A percentile compares a stretch with the other conserved stretches of the same genome.
These are phyloP conservation scores for Globisporangium megalacanthum DNA, from an alignment of 352 stramenopile species.

Conservation along the genomic window DNA sequence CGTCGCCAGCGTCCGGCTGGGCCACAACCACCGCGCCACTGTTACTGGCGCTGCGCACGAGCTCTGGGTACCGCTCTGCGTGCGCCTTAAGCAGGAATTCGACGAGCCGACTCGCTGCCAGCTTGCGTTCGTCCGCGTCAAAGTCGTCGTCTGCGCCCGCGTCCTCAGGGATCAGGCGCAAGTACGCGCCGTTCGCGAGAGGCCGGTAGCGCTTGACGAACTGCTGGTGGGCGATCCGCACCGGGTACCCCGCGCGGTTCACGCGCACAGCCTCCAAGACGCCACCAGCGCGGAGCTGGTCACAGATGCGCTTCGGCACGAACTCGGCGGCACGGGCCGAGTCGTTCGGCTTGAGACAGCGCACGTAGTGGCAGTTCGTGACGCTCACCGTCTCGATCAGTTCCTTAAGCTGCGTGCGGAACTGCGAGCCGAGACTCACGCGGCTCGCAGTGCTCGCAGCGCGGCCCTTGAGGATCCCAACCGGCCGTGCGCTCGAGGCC, in stretches of 20 bases:
- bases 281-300: constrained; percentile 97
- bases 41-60: constrained; percentile 23
- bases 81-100: constrained; percentile 71
- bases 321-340: constrained; percentile 83
- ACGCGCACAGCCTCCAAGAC: constrained; percentile 98
- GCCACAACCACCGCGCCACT: too few relatives aligned
- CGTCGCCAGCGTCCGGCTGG: constrained; percentile 33
- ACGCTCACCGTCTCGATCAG: constrained; percentile 93
- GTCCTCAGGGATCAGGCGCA: constrained; percentile 56
- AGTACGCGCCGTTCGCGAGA: constrained; percentile 58
- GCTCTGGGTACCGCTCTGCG: constrained; percentile 55
- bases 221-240: constrained; percentile 92
- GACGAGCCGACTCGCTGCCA: constrained; percentile 46
- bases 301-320: constrained; percentile 89
- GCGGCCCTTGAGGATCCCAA: constrained; percentile 28
- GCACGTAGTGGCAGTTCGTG: constrained; percentile 96
- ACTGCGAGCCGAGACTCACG: constrained; percentile 81
- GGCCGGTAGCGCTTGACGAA: constrained; percentile 90
- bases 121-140: constrained; percentile 49
- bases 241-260: constrained; percentile 96
- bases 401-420: constrained; percentile 89
- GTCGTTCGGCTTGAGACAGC: constrained; percentile 99
- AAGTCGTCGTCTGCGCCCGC: constrained; percentile 43
- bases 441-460: constrained; percentile 31
- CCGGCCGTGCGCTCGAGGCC: constrained; percentile 15